Evolutionary conservation across 2,329 filamentous ascomycete genomes (phyloP).

Genomic region (Colletotrichum chrysophilum): DNA sequence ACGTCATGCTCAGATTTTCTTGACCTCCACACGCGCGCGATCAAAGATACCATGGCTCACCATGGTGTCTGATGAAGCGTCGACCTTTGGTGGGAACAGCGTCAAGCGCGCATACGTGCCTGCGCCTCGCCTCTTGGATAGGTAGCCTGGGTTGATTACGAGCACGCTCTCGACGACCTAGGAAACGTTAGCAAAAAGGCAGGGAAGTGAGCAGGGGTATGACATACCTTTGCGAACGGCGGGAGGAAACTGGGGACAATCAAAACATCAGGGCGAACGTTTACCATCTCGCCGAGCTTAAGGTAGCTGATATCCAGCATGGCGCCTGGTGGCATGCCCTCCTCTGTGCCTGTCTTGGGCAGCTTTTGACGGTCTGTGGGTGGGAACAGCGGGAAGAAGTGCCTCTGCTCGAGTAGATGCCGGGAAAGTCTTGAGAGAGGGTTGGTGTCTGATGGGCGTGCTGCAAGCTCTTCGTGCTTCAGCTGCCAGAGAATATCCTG

Average conservation of each 20-base stretch:
- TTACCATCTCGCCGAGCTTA: conserved; percentile 90
- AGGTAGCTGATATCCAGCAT: conserved; percentile 84
- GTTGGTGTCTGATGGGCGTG: conserved; percentile 60
- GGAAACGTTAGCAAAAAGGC: neutral
- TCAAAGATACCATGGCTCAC: conserved; percentile 81
- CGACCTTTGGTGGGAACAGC: conserved; percentile 68
- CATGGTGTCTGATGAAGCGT: conserved; percentile 63
- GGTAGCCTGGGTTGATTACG: conserved; percentile 85
- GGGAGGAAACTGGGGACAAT: conserved; percentile 82
- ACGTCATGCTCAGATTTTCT: conserved; percentile 63
- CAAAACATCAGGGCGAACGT: conserved; percentile 83
- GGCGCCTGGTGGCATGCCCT: conserved; percentile 71
- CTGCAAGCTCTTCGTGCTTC: conserved; percentile 73
- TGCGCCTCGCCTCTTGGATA: conserved; percentile 83
- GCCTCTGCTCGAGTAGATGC: conserved; percentile 86
- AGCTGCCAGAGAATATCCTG: conserved; percentile 87
- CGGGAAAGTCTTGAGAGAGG: conserved; percentile 74
- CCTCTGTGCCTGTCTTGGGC: conserved; percentile 66
- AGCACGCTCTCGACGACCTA: conserved; percentile 91
- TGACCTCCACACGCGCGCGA: conserved; percentile 85
- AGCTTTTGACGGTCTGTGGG: conserved; percentile 72
- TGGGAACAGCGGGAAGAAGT: conserved; percentile 90
- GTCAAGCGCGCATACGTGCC: conserved; percentile 87
- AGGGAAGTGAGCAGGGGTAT: neutral
- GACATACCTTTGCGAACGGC: conserved; percentile 82